phyloP scores from a whole-genome alignment of 2,329 filamentous ascomycete species.

The Aspergillus tubingensis region DNA sequence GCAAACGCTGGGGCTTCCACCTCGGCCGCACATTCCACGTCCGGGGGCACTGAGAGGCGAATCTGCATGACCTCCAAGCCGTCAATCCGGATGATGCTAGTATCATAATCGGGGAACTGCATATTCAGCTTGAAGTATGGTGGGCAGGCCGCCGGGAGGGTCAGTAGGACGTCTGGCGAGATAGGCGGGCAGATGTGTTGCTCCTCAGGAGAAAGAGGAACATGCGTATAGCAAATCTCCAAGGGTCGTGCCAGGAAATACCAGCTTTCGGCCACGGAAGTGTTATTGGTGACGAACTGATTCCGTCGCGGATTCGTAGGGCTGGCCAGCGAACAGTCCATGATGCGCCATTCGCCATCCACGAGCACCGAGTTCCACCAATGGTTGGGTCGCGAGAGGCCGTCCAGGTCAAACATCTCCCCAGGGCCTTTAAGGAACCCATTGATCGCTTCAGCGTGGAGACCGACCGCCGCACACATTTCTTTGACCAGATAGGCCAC shows the following conservation, averaged over 20 bases:
- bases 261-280: conserved; percentile 76
- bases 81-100: conserved; percentile 79
- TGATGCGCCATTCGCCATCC: conserved; percentile 93
- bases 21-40: conserved; percentile 90
- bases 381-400: conserved; percentile 86
- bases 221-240: conserved; percentile 93
- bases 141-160: conserved; percentile 81
- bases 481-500: conserved; percentile 85
- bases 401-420: conserved; percentile 76
- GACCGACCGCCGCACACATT: conserved; percentile 88
- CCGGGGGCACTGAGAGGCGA: conserved; percentile 80
- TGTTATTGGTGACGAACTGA: conserved; percentile 72
- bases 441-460: conserved; percentile 82
- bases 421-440: conserved; percentile 91
- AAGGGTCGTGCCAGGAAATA: conserved; percentile 90
- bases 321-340: conserved; percentile 89
- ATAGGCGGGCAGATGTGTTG: conserved; percentile 92
- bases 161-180: conserved; percentile 79
- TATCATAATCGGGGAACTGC: conserved; percentile 87
- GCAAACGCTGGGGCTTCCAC: conserved; percentile 82
- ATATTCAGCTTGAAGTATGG: conserved; percentile 82
- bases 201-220: conserved; percentile 81
- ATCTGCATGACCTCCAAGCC: conserved; percentile 92
- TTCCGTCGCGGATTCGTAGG: conserved; percentile 82
- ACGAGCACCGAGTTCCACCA: conserved; percentile 97